phyloP scores from a whole-genome alignment of 257 asterid species.

The Solanum rostratum region DNA sequence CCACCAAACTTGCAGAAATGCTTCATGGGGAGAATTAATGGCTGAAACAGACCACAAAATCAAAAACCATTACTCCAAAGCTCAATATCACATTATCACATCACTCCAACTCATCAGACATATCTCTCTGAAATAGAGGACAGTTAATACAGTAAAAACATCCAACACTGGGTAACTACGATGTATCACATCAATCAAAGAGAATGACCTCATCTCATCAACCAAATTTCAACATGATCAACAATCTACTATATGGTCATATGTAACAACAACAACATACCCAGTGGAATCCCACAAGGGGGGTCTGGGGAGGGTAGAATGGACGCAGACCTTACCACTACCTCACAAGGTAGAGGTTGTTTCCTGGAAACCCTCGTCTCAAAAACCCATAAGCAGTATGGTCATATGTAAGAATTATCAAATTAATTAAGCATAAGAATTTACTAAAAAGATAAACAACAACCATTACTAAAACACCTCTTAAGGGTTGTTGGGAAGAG shows the following conservation, averaged over 20 bases:
- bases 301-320: too few species aligned
- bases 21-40: conserved; percentile 1
- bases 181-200: background rate
- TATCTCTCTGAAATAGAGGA: background rate
- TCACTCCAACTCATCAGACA: background rate
- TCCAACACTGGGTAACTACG: background rate
- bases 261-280: background rate
- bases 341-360: too few species aligned
- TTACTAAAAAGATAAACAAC: background rate
- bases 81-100: background rate
- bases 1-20: conserved; percentile 24
- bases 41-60: background rate
- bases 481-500: too few species aligned
- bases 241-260: background rate
- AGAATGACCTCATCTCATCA: background rate
- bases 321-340: too few species aligned
- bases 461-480: background rate
- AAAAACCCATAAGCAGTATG: too few species aligned
- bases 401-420: too few species aligned
- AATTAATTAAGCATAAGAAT: background rate
- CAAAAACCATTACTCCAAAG: background rate
- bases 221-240: background rate
- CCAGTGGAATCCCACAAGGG: too few species aligned
- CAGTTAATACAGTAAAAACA: background rate
- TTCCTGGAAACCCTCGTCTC: too few species aligned